Percentiles rank a stretch among this genome's conserved stretches.
Evolutionary conservation across 2,329 filamentous ascomycete species (phyloP).

Genomic region (Colletotrichum sp.): DNA sequence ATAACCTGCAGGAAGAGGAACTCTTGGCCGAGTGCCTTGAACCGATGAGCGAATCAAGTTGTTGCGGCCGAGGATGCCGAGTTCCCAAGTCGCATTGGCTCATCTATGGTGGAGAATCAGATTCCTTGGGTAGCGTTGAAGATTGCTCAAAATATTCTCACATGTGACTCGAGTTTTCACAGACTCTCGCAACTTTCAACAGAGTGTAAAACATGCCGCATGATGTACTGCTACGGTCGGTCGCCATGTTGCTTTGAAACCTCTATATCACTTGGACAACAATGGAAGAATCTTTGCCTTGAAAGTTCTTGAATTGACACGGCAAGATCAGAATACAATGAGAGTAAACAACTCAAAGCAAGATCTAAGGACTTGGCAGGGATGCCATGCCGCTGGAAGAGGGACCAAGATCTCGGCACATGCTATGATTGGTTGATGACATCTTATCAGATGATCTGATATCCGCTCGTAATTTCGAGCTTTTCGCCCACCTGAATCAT

Average conservation of each 20-base stretch:
- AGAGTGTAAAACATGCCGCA: not conserved
- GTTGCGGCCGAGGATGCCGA: slow-evolving; percentile 1
- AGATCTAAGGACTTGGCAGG: not conserved
- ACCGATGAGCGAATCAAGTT: not conserved
- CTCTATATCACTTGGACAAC: rapidly evolving
- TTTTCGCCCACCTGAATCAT: not conserved
- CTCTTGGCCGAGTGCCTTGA: not conserved
- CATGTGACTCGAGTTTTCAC: not conserved
- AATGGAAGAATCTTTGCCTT: not conserved
- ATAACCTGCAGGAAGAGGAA: not conserved
- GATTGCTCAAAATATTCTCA: not conserved
- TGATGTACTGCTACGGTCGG: rapidly evolving
- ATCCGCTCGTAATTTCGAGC: not conserved
- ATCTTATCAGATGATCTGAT: slow-evolving; percentile 9
- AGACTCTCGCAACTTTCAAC: not conserved
- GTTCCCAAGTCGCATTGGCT: not conserved
- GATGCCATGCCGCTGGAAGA: not conserved
- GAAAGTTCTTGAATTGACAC: not conserved
- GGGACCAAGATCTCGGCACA: not conserved
- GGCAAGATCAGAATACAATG: not conserved
- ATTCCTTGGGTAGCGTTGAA: not conserved
- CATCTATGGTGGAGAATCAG: not conserved
- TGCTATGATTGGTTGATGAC: not conserved
- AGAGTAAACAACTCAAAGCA: not conserved
- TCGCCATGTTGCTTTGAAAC: not conserved